Conservation (phyloP, 495 filamentous ascomycete species). For the Aspergillus panamensis region DNA sequence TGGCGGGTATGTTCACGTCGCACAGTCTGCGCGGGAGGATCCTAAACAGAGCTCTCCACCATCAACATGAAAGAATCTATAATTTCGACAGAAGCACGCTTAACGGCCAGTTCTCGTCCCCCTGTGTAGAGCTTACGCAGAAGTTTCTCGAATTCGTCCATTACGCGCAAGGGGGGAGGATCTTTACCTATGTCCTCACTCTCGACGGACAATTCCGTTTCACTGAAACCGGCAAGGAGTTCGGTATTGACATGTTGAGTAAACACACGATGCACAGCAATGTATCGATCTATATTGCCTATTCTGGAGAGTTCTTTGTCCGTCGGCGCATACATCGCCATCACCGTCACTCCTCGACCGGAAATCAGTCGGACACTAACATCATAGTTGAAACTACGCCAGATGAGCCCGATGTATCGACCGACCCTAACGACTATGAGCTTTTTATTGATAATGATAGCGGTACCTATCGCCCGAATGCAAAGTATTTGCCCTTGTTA, state of each 20-base stretch:
- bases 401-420: slow-evolving; percentile 35
- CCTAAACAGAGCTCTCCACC: slow-evolving; percentile 78
- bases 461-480: slow-evolving; percentile 87
- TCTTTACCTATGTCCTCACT: slow-evolving; percentile 91
- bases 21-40: slow-evolving; percentile 72
- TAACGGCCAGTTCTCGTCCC: slow-evolving; percentile 58
- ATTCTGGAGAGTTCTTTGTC: slow-evolving; percentile 89
- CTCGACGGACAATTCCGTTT: slow-evolving; percentile 83
- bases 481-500: slow-evolving; percentile 65
- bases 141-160: slow-evolving; percentile 86
- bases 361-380: slow-evolving; percentile 19
- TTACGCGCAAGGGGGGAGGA: slow-evolving; percentile 75
- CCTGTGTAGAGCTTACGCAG: slow-evolving; percentile 58
- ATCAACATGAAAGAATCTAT: slow-evolving; percentile 85
- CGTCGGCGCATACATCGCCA: slow-evolving; percentile 55
- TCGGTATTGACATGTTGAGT: slow-evolving; percentile 83
- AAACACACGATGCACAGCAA: slow-evolving; percentile 97
- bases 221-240: slow-evolving; percentile 92
- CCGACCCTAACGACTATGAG: slow-evolving; percentile 69
- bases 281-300: slow-evolving; percentile 85
- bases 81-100: slow-evolving; percentile 74
- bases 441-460: slow-evolving; percentile 93
- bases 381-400: slow-evolving; percentile 41
- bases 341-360: slow-evolving; percentile 24
- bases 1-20: slow-evolving; percentile 81